These are phyloP conservation scores for Penicillium fuscoglaucum DNA, from an alignment of 2,329 filamentous ascomycete species.

Conservation along the genomic window DNA sequence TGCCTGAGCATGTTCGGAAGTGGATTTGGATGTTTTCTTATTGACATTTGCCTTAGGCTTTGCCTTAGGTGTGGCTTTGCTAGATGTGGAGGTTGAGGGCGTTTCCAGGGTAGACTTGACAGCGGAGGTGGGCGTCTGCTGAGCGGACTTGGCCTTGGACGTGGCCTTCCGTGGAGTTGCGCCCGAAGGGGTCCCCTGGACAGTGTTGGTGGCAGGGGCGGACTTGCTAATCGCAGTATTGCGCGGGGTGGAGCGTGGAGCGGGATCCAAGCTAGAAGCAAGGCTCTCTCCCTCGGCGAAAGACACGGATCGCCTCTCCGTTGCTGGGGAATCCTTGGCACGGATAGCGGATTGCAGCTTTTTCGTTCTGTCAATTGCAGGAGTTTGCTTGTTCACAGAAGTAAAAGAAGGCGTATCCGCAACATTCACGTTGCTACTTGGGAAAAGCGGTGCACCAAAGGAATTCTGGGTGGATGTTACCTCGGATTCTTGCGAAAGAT, in stretches of 20 bases:
- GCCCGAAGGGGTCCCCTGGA: not conserved
- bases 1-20: not conserved
- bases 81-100: not conserved
- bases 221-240: not conserved
- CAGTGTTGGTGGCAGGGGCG: not conserved
- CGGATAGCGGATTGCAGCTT: slow-evolving; percentile 27
- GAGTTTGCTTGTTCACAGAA: slow-evolving; percentile 3
- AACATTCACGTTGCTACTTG: not conserved
- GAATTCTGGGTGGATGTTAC: not conserved
- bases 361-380: slow-evolving; percentile 19
- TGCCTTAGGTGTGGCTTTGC: not conserved
- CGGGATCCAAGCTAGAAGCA: not conserved
- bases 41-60: not conserved
- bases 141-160: not conserved
- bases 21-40: not conserved
- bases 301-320: slow-evolving; percentile 30
- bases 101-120: not conserved
- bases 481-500: not conserved
- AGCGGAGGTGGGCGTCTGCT: not conserved
- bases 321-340: slow-evolving; percentile 22
- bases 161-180: not conserved
- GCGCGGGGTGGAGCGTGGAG: not conserved
- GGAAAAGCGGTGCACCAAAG: not conserved
- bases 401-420: not conserved
- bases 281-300: slow-evolving; percentile 26